phyloP scores from a whole-genome alignment of 768 basidiomycete genomes.

The Paxillus ammoniavirescens region DNA sequence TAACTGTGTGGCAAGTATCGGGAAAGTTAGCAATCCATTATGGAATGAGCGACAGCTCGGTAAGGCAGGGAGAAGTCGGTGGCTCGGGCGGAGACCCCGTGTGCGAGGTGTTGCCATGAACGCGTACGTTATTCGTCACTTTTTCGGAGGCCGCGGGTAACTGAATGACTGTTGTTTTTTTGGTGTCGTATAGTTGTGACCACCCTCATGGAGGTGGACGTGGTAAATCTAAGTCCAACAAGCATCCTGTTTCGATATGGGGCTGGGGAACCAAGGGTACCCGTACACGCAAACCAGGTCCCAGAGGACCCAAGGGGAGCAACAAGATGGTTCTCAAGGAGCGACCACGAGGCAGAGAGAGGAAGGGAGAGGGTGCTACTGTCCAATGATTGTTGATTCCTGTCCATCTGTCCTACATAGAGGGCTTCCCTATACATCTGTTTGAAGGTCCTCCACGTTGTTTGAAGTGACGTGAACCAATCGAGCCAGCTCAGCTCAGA shows the following conservation, averaged over 20 bases:
- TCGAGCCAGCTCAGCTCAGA: conserved; percentile 3
- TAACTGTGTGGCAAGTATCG: conserved; percentile 85
- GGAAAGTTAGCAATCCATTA: conserved; percentile 86
- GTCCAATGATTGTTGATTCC: neutral
- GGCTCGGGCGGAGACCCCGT: conserved; percentile 81
- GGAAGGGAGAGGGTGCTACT: conserved; percentile 14
- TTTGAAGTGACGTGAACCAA: neutral
- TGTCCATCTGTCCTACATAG: conserved; percentile 3
- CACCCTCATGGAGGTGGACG: conserved; percentile 98
- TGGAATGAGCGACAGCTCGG: conserved; percentile 85
- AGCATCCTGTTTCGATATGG: conserved; percentile 89
- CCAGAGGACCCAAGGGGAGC: conserved; percentile 84
- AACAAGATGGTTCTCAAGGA: conserved; percentile 89
- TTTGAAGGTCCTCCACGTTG: neutral
- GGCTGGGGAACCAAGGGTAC: conserved; percentile 92
- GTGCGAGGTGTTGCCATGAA: conserved; percentile 98
- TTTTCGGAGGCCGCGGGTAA: neutral
- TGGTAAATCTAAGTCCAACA: conserved; percentile 96
- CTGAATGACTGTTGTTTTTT: conserved; percentile 10
- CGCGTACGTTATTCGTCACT: conserved; percentile 51
- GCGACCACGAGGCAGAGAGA: conserved; percentile 72
- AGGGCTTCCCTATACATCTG: neutral
- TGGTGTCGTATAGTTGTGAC: conserved; percentile 54
- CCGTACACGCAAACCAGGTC: conserved; percentile 89
- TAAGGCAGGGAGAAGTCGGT: conserved; percentile 87